A percentile compares a stretch with the other conserved stretches of the same genome.
These are phyloP conservation scores for Spinacia oleracea DNA, from an alignment of 179 eudicot genomes.

Conservation along the genomic window DNA sequence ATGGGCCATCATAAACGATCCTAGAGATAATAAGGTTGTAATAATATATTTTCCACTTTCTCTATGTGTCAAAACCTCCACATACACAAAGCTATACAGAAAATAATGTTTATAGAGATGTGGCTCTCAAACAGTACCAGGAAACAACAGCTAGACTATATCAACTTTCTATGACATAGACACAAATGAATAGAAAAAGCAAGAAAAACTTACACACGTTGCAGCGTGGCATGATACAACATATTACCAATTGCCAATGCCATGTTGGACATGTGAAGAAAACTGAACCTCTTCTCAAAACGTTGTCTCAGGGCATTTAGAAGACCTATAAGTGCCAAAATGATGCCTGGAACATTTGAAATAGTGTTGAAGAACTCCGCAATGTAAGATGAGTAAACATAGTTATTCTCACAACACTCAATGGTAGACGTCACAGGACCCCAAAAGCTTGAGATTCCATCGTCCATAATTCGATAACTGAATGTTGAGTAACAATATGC, in stretches of 20 bases:
- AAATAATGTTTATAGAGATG: neutral
- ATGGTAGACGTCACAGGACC: slow-evolving; percentile 58
- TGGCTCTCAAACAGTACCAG: neutral
- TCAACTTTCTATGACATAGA: neutral
- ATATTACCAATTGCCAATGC: slow-evolving; percentile 54
- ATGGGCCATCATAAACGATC: neutral
- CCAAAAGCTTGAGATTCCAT: slow-evolving; percentile 52
- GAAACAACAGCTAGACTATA: neutral
- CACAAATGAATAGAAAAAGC: neutral
- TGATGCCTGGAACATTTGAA: slow-evolving; percentile 45
- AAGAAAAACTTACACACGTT: slow-evolving; percentile 47
- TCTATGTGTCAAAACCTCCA: neutral
- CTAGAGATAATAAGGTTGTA: neutral
- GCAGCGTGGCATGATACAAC: slow-evolving; percentile 55
- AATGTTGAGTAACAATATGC: neutral
- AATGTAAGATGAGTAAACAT: slow-evolving; percentile 50
- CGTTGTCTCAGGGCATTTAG: slow-evolving; percentile 49
- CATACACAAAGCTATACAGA: neutral
- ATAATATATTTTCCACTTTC: neutral
- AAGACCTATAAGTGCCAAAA: slow-evolving; percentile 55
- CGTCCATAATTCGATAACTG: slow-evolving; percentile 35
- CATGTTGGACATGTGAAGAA: slow-evolving; percentile 57
- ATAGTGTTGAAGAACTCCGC: slow-evolving; percentile 57
- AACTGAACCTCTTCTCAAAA: slow-evolving; percentile 54
- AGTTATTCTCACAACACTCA: slow-evolving; percentile 55